Conservation (phyloP, 805 yeast species). For the Metschnikowia borealis region DNA sequence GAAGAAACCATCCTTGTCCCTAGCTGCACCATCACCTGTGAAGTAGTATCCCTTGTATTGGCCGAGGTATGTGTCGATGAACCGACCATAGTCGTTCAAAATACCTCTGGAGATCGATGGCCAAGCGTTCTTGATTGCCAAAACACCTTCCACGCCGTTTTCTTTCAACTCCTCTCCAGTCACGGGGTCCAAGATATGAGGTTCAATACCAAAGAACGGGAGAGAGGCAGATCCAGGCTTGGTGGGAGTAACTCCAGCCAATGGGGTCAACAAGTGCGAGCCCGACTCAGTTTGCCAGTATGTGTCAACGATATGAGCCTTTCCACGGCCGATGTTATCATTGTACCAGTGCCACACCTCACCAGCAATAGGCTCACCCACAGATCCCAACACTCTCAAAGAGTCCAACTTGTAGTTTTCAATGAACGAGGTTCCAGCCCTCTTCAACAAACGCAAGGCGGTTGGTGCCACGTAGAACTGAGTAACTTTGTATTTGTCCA, state of each 20-base stretch:
- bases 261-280: conserved; percentile 87
- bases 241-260: conserved; percentile 91
- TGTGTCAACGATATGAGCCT: conserved; percentile 91
- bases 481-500: conserved; percentile 85
- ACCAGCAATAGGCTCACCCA: conserved; percentile 97
- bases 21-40: conserved; percentile 98
- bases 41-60: conserved; percentile 93
- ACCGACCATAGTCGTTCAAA: conserved; percentile 82
- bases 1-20: conserved; percentile 93
- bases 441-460: conserved; percentile 82
- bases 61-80: conserved; percentile 84
- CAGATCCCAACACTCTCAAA: conserved; percentile 92
- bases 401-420: conserved; percentile 76
- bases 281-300: conserved; percentile 99
- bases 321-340: conserved; percentile 82
- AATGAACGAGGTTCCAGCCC: conserved; percentile 85
- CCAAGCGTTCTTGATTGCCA: conserved; percentile 89
- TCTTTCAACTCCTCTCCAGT: conserved; percentile 80
- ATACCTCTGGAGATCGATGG: conserved; percentile 99
- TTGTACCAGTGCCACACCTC: conserved; percentile 99
- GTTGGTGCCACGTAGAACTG: conserved; percentile 99
- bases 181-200: conserved; percentile 90
- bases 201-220: conserved; percentile 93
- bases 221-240: conserved; percentile 97
- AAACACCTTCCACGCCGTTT: conserved; percentile 93